phyloP scores from a whole-genome alignment of 2,329 filamentous ascomycete species.

The Diaporthe aspalathi region DNA sequence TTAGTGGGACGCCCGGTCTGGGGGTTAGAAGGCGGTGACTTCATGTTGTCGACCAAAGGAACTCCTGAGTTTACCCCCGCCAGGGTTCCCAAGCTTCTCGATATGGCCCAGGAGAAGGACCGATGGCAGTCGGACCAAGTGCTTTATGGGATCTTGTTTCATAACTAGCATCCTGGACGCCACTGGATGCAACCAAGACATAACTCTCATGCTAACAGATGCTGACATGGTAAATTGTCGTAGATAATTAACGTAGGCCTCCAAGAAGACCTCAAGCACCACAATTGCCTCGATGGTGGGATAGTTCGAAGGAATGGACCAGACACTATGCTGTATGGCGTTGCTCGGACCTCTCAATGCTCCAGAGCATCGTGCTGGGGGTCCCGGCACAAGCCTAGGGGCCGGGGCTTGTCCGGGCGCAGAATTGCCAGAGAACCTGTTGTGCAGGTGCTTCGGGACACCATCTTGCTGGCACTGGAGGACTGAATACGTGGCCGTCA shows the following conservation, averaged over 20 bases:
- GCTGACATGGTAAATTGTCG: conserved; percentile 3
- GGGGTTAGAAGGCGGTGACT: conserved; percentile 29
- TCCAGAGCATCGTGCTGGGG: not conserved
- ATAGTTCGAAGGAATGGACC: not conserved
- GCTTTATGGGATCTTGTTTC: conserved; percentile 2
- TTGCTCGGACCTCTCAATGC: not conserved
- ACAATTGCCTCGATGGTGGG: not conserved
- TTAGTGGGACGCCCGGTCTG: conserved; percentile 17
- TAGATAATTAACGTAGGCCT: not conserved
- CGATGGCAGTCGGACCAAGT: conserved; percentile 30
- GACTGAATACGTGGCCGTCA: conserved; percentile 11
- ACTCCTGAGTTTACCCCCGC: not conserved
- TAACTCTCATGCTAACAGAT: conserved; percentile 6
- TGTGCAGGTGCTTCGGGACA: conserved; percentile 17
- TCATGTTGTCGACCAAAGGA: conserved; percentile 6
- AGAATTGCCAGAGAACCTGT: not conserved
- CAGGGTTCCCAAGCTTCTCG: not conserved
- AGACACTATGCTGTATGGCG: not conserved
- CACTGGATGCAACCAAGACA: conserved; percentile 1
- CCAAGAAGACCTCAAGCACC: not conserved
- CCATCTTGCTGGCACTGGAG: conserved; percentile 26
- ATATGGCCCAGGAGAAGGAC: not conserved
- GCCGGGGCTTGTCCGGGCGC: not conserved
- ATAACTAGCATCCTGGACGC: conserved; percentile 5
- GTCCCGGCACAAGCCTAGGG: not conserved